Base-by-base conservation (phyloP, 2,329 filamentous ascomycete genomes). In the Knoxdaviesia capensis region DNA sequence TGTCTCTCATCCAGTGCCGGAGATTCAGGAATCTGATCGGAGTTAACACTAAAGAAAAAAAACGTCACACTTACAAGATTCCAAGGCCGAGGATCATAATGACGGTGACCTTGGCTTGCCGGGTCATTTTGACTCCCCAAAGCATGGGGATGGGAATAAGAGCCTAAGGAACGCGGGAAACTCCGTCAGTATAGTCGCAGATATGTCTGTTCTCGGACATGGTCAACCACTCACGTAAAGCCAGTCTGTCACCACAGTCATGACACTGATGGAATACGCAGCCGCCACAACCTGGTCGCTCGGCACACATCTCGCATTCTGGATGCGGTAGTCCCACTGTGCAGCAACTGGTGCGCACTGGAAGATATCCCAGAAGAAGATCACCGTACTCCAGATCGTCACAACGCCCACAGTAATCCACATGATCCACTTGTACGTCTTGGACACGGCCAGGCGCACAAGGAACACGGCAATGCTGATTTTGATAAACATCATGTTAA, bases 401-500 rank as follows among this genome's bases (percentile, higher is more conserved):
- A 73, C 59, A 33, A 71, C 50, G 34, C 58, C 49, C 38, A 72
- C 53, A 45, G 64, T 66, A 39, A 54, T 49, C 47, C 59, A 59
- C 5, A 73, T 59, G 34, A 63, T 64, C 50, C 60, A 68, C 28
- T 57, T 63, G 50, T 71, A 73, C 20, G 61, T 51, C 39, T 55
- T 61, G 36, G 60, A 55, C 4, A 60, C 58, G 1, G 66, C 62
- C 10, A 71, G 55, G 5, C 65, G 59, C 11, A 72, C 52, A 6
- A 71, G 59, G 45, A 70, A 69, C 44, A 71, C 55, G 33, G 62
- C 64, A 40, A 72, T 70, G 53, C 68, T 68, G 41, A 71, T 53
- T 53, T 73, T 73, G 53, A 70, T 63, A 45, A 72, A 63, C 59
- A 70, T 64, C 67, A 73, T 72, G 46, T 68, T 60, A 7, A 63